phyloP scores from a whole-genome alignment of 352 stramenopile species.

The Globisporangium rhizosaccharum region DNA sequence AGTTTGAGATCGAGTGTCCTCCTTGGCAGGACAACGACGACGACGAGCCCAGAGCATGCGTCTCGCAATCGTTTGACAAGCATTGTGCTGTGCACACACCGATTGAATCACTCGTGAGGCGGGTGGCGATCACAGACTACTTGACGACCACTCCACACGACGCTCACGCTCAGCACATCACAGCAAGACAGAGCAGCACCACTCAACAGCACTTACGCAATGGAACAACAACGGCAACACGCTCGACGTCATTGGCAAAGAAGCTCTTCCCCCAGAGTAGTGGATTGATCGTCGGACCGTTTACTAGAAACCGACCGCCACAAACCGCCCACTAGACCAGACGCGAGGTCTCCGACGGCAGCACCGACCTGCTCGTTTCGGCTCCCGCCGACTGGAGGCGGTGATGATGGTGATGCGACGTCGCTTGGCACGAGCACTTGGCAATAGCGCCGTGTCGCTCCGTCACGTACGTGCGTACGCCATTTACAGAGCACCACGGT shows the following conservation, averaged over 20 bases:
- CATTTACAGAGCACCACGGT: conserved; percentile 85
- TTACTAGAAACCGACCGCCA: conserved; percentile 1
- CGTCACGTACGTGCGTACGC: background rate
- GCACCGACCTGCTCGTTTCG: conserved; percentile 6
- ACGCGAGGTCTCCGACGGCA: conserved; percentile 5
- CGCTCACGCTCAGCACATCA: background rate
- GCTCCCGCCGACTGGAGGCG: conserved; percentile 4
- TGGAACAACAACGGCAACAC: background rate
- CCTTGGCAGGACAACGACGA: too few relatives aligned
- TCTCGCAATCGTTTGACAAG: too few relatives aligned
- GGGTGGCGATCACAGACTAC: too few relatives aligned
- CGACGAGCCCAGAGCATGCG: background rate
- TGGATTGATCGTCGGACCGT: conserved; percentile 16
- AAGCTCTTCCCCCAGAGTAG: conserved; percentile 17
- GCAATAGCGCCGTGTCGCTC: background rate
- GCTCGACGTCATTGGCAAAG: conserved; percentile 19
- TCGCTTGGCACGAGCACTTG: background rate
- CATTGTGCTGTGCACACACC: too few relatives aligned
- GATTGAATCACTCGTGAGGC: too few relatives aligned
- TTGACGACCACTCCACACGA: too few relatives aligned
- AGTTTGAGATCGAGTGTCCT: too few relatives aligned
- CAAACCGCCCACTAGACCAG: conserved; percentile 8
- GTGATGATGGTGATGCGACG: conserved; percentile 1
- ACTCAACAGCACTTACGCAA: background rate
- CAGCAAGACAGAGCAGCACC: background rate